Evolutionary conservation across 768 basidiomycete species (phyloP), one percentile per base, ranked within the genome.

Genomic region (Russula sp.): DNA sequence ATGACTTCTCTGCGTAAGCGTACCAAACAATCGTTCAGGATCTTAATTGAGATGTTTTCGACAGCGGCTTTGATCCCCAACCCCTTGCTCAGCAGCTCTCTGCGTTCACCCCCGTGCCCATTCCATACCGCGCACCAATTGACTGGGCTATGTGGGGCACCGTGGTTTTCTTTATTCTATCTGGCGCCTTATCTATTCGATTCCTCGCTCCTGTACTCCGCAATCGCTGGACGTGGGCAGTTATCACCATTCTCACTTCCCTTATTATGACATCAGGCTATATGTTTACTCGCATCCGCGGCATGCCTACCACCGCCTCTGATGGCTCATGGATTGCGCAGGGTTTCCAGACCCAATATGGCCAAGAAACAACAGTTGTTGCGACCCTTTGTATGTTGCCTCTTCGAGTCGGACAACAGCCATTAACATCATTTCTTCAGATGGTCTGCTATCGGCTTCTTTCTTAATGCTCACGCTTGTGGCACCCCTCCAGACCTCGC

Each of bases 201-300:
- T 86, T 84, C 77, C 77, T 90, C 63, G 74, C 81, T 5, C 84
- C 89, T 32, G 76, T 91, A 60, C 73, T 94, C 32, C 75, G 81
- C 66, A 89, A 80, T 69, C 86, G 87, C 67, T 92, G 90, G 90
- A 76, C 82, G 3, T 94, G 92, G 91, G 90, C 89, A 7, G 70
- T 78, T 26, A 80, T 79, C 46, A 82, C 86, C 32, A 61, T 87
- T 46, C 73, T 84, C 30, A 82, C 85, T 10, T 87, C 92, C 22
- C 76, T 89, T 34, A 76, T 92, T 70, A 96, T 98, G 88, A 95
- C 87, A 24, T 86, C 89, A 10, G 97, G 97, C 9, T 90, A 86
- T 79, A 99, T 99, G 97, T 99, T 96, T 77, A 90, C 90, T 63
- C 89, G 88, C 67, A 99, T 99, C 70, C 87, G 96, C 66, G 81